Evolutionary conservation across 495 filamentous ascomycete genomes (phyloP), one percentile per base, ranked within the genome.

Genomic region (Opeltia flavorubescens): DNA sequence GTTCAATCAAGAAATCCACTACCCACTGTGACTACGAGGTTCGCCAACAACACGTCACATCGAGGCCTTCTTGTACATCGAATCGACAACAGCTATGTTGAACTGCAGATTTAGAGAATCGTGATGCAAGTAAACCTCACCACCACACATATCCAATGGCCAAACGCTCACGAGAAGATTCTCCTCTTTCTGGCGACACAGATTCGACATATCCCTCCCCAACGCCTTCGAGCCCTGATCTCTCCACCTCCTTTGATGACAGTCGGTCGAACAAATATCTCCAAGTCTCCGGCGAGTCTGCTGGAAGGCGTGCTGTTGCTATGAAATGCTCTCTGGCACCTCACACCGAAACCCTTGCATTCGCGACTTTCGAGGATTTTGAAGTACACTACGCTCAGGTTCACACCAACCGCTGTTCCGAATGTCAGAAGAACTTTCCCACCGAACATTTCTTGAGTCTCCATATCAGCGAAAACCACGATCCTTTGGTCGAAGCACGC

Each of bases 401-500:
- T 1, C 91, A 98, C 61, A 76, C 75, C 31, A 89, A 98, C 61
- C 77, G 91, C 20, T 98, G 91, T 53, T 63, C 74, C 3, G 80
- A 86, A 50, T 95, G 85, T 60, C 67, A 72, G 42, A 87, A 76
- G 65, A 89, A 86, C 54, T 84, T 89, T 50, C 82, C 81, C 2
- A 81, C 79, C 0, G 67, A 72, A 30, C 74, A 75, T 48, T 81
- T 91, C 43, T 65, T 98, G 47, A 68, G 73, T 52, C 57, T 98
- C 2, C 91, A 98, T 62, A 94, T 95, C 50, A 77, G 83, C 51
- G 91, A 98, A 62, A 86, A 83, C 49, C 91, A 98, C 66, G 89
- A 98, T 66, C 70, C 84, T 1, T 68, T 96, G 38, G 69, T 67
- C 30, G 78, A 74, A 29, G 74, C 83, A n/a, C 74, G 67, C 48